Base-by-base conservation (phyloP, 371 early-diverging fungal genomes). In the Lichtheimia corymbifera region DNA sequence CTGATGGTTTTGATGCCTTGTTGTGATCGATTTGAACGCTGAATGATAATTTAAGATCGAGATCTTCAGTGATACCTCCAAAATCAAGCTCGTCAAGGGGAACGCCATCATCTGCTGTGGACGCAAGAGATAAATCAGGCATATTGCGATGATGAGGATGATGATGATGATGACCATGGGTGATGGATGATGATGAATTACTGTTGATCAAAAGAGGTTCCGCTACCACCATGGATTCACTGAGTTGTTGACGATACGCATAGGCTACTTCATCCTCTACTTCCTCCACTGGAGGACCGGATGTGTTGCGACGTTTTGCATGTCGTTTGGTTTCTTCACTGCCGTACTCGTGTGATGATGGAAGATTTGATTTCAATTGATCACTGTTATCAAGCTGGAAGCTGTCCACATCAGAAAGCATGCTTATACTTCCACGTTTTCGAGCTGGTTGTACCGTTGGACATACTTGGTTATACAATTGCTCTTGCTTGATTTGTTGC, bases 351-450 rank as follows among this genome's bases (percentile, higher is more conserved):
- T 35, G 35, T 35, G 35, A 35, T 35, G 11, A 6, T 2, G 11
- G 41, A 17, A 25, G 53, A n/a, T 45, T 25, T 22, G 24, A 15
- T 17, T 53, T 58, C n/a, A 35, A 11, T 30, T 42, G 54, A 15
- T 28, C 30, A 47, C 43, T 40, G 17, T 59, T 58, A 35, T 71
- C 72, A 2, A 72, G 55, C 53, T 66, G 65, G 51, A 71, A 67
- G 18, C 69, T 73, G 24, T 75, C 76, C 7, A 69, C 59, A 28
- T 77, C 72, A 4, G 79, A 79, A 12, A 79, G 43, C 76, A 79
- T 75, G 28, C 79, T 79, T 27, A 79, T 63, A 45, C 79, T 79
- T 15, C 76, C 76, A 7, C 79, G 70, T 52, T 79, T 79, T 44
- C 73, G 65, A 12, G 75, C 72, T 4, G 63, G 58, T 42, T 63